Percentiles rank a stretch among this genome's conserved stretches.
Evolutionary conservation across 768 basidiomycete genomes (phyloP).

Genomic region (Sarcodon aspratus): DNA sequence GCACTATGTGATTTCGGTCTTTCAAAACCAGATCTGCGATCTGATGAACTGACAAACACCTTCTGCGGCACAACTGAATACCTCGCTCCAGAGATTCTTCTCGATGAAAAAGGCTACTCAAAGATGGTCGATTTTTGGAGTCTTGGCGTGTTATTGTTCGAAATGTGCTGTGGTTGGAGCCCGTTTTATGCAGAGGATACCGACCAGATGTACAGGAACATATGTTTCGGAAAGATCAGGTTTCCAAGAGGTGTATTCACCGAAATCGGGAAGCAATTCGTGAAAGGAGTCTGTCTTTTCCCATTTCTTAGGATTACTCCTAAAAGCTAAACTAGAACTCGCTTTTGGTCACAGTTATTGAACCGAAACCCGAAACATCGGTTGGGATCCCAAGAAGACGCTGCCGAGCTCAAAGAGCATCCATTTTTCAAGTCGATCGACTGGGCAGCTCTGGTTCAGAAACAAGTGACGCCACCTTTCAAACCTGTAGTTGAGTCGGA

Average conservation of each 20-base stretch:
- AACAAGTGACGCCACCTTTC: slow-evolving; percentile 94
- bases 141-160: slow-evolving; percentile 89
- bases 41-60: slow-evolving; percentile 95
- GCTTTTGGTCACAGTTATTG: slow-evolving; percentile 50
- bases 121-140: slow-evolving; percentile 99
- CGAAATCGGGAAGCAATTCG: slow-evolving; percentile 98
- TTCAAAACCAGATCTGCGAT: slow-evolving; percentile 88
- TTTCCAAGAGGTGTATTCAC: slow-evolving; percentile 96
- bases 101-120: slow-evolving; percentile 96
- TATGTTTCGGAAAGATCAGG: slow-evolving; percentile 97
- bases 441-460: slow-evolving; percentile 77
- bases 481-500: slow-evolving; percentile 97
- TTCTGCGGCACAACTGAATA: slow-evolving; percentile 99
- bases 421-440: slow-evolving; percentile 88
- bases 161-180: slow-evolving; percentile 99
- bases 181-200: slow-evolving; percentile 99
- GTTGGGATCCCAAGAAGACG: slow-evolving; percentile 81
- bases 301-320: slow-evolving; percentile 4
- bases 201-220: slow-evolving; percentile 99
- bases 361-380: slow-evolving; percentile 99
- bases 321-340: background rate
- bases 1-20: slow-evolving; percentile 98
- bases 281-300: slow-evolving; percentile 77
- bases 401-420: slow-evolving; percentile 92
- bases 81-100: slow-evolving; percentile 95